Conservation (phyloP, 164 flowering plant species). For the Saururus chinensis region DNA sequence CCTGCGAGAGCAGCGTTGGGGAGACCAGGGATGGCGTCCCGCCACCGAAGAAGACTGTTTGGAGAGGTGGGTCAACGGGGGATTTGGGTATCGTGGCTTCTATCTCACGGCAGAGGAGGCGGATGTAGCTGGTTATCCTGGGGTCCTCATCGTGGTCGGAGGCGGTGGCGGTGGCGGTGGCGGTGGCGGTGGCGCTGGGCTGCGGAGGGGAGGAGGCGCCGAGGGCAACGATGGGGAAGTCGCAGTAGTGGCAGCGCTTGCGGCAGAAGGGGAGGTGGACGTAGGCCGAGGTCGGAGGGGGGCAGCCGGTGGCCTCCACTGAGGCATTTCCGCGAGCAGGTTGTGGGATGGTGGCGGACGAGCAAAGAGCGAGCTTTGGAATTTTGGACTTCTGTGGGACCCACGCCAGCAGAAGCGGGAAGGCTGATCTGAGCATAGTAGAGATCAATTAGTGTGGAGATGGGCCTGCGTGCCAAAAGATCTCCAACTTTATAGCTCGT, state of each 20-base stretch:
- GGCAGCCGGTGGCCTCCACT: constrained; percentile 11
- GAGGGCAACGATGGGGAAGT: constrained; percentile 90
- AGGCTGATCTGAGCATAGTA: constrained; percentile 35
- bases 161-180: constrained; percentile 24
- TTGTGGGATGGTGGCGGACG: constrained; percentile 19
- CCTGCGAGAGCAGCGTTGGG: constrained; percentile 45
- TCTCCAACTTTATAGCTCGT: too few species aligned
- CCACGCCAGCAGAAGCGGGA: constrained; percentile 30
- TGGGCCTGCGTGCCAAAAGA: too few species aligned
- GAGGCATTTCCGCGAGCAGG: constrained; percentile 66
- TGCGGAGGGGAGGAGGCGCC: constrained; percentile 56
- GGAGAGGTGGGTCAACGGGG: constrained; percentile 39
- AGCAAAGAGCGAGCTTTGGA: background rate
- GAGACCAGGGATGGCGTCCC: constrained; percentile 96
- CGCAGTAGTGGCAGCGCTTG: constrained; percentile 94
- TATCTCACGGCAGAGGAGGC: constrained; percentile 61
- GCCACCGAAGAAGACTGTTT: constrained; percentile 88
- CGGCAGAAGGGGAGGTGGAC: constrained; percentile 95
- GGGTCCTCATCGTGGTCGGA: constrained; percentile 42
- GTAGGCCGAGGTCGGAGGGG: constrained; percentile 81
- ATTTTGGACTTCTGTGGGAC: constrained; percentile 25
- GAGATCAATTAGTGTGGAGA: too few species aligned
- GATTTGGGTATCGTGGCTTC: constrained; percentile 25
- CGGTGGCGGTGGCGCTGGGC: constrained; percentile 41
- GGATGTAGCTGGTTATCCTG: constrained; percentile 47